Conservation (phyloP, 2,329 filamentous ascomycete genomes). For the Biscogniauxia marginata region DNA sequence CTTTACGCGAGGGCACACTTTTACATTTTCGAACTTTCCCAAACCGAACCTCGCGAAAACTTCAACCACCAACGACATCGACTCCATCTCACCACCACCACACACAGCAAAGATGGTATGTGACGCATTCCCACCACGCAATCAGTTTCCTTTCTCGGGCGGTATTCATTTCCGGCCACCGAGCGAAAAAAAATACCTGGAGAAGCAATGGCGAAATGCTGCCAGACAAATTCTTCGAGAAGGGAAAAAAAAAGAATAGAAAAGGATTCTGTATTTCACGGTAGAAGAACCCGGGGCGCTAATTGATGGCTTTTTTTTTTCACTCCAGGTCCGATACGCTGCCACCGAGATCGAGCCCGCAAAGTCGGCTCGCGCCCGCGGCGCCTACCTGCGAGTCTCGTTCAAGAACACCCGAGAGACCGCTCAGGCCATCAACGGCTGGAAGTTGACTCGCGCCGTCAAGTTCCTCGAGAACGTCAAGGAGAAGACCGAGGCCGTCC, state of each 20-base stretch:
- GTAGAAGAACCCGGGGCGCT: not conserved
- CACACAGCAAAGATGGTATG: slow-evolving; percentile 58
- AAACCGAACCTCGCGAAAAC: slow-evolving; percentile 42
- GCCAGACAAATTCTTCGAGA: too few relatives aligned
- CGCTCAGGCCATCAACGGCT: slow-evolving; percentile 98
- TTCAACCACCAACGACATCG: slow-evolving; percentile 50
- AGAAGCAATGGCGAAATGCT: slow-evolving; percentile 2
- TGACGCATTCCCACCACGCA: slow-evolving; percentile 20
- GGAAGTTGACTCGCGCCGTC: slow-evolving; percentile 93
- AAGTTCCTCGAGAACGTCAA: slow-evolving; percentile 98
- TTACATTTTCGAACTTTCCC: slow-evolving; percentile 43
- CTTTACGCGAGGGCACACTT: slow-evolving; percentile 47
- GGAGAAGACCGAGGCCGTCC: slow-evolving; percentile 95
- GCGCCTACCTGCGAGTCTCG: slow-evolving; percentile 97
- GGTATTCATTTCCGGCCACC: slow-evolving; percentile 3
- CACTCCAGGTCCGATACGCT: slow-evolving; percentile 85
- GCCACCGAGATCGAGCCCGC: slow-evolving; percentile 80
- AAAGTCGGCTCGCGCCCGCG: slow-evolving; percentile 96
- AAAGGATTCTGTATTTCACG: not conserved
- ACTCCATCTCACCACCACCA: slow-evolving; percentile 54
- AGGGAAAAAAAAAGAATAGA: not conserved
- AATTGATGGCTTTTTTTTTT: slow-evolving; percentile 19
- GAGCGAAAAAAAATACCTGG: not conserved
- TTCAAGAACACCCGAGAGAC: slow-evolving; percentile 99
- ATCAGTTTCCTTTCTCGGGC: slow-evolving; percentile 3